A percentile compares a stretch with the other conserved stretches of the same genome.
Conservation (phyloP, 495 filamentous ascomycete genomes). For the Rhypophila decipiens region DNA sequence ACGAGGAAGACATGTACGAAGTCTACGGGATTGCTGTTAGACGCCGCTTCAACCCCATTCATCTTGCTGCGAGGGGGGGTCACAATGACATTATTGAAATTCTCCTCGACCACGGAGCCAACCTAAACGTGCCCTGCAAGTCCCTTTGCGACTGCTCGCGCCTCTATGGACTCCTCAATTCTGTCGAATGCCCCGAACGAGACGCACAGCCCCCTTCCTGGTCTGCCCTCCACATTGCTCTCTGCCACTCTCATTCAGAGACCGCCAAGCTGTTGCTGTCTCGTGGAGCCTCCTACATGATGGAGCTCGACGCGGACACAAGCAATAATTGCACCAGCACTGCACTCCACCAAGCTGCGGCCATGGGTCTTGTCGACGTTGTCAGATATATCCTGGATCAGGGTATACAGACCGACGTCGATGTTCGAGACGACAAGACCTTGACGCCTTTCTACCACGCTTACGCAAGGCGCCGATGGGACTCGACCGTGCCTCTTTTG, state of each 20-base stretch:
- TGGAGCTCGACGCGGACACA: constrained; percentile 11
- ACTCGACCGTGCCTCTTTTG: constrained; percentile 23
- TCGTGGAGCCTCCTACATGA: constrained; percentile 21
- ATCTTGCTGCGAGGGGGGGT: constrained; percentile 29
- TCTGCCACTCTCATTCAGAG: constrained; percentile 26
- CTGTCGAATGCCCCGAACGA: constrained; percentile 9
- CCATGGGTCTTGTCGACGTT: constrained; percentile 14
- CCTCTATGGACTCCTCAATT: constrained; percentile 19
- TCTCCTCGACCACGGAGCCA: constrained; percentile 25
- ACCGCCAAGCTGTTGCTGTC: constrained; percentile 28
- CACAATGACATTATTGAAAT: constrained; percentile 23
- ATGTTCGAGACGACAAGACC: constrained; percentile 19
- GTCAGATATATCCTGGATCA: constrained; percentile 18
- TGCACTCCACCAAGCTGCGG: constrained; percentile 25
- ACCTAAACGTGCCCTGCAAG: constrained; percentile 14
- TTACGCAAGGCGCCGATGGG: constrained; percentile 26
- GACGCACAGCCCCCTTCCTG: constrained; percentile 11
- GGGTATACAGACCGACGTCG: constrained; percentile 21
- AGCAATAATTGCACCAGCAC: constrained; percentile 5
- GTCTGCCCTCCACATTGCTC: constrained; percentile 31
- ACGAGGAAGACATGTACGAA: neutral
- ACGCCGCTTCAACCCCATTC: constrained; percentile 23
- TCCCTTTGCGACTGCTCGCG: constrained; percentile 25
- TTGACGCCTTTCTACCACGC: constrained; percentile 33
- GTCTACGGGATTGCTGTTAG: neutral